Percentiles rank a stretch among this genome's conserved stretches.
These are phyloP conservation scores for Paecilomyces variotii DNA, from an alignment of 2,329 filamentous ascomycete species.

Conservation along the genomic window DNA sequence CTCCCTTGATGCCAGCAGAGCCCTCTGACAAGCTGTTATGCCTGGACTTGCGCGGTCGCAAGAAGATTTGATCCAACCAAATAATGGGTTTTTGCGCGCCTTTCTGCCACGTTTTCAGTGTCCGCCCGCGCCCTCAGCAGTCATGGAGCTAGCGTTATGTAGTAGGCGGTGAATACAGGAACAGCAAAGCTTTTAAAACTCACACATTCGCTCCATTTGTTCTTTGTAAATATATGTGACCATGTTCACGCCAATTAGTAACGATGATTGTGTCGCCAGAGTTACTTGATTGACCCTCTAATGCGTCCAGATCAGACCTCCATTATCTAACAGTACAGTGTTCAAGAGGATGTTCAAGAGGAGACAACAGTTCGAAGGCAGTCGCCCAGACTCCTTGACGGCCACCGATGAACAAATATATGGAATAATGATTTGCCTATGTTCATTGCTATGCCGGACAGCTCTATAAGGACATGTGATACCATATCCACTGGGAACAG, in stretches of 20 bases:
- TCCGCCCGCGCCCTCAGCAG: constrained; percentile 1
- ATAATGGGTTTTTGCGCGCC: background rate
- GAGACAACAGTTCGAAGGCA: too few species aligned
- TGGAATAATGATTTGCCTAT: too few species aligned
- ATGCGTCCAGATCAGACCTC: too few species aligned
- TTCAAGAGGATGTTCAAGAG: too few species aligned
- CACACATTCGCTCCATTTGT: background rate
- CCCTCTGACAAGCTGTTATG: background rate
- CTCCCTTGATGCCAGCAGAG: background rate
- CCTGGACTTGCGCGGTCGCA: background rate
- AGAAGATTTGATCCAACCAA: background rate
- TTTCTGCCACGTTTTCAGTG: constrained; percentile 17
- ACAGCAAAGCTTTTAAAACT: background rate
- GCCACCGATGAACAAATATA: too few species aligned
- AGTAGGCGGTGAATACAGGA: constrained; percentile 13
- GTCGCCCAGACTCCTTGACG: too few species aligned
- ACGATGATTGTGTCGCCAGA: background rate
- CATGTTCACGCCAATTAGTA: background rate
- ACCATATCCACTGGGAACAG: too few species aligned
- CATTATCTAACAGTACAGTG: too few species aligned
- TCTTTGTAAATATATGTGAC: background rate
- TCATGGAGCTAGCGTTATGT: constrained; percentile 5
- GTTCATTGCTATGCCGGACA: too few species aligned
- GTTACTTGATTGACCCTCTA: too few species aligned
- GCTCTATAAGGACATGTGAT: too few species aligned